Evolutionary conservation across 768 basidiomycete species (phyloP).

Genomic region (Pholiota microspora): DNA sequence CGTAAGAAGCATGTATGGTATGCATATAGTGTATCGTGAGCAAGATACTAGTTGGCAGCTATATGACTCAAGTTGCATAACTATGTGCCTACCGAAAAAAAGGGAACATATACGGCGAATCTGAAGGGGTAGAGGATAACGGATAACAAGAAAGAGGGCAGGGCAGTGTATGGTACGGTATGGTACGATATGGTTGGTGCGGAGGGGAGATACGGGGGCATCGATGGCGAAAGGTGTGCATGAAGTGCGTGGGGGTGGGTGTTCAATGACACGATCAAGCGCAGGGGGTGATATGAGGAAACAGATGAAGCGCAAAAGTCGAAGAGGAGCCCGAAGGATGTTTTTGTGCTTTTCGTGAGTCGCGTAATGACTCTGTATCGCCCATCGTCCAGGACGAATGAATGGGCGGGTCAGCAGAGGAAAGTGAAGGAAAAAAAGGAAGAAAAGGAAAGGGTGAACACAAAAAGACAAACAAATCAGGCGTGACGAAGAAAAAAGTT

Average conservation of each 20-base stretch:
- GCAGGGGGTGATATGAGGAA: slow-evolving; percentile 22
- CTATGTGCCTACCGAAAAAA: slow-evolving; percentile 36
- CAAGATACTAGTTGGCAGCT: slow-evolving; percentile 22
- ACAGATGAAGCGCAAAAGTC: slow-evolving; percentile 34
- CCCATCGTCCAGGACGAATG: slow-evolving; percentile 16
- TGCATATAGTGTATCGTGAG: slow-evolving; percentile 21
- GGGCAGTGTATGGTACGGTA: slow-evolving; percentile 18
- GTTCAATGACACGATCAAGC: slow-evolving; percentile 21
- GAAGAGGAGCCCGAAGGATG: slow-evolving; percentile 29
- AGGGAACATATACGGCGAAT: slow-evolving; percentile 19
- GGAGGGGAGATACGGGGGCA: slow-evolving; percentile 17
- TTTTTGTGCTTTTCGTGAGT: slow-evolving; percentile 46
- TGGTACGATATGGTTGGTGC: too few relatives aligned
- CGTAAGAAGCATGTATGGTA: slow-evolving; percentile 31
- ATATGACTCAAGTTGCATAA: slow-evolving; percentile 29
- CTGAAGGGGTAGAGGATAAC: slow-evolving; percentile 14
- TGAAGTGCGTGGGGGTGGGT: slow-evolving; percentile 20
- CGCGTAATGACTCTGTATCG: slow-evolving; percentile 5
- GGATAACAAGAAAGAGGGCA: slow-evolving; percentile 9
- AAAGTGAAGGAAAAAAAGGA: slow-evolving; percentile 32
- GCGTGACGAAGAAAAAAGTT: too few relatives aligned
- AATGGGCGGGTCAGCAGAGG: slow-evolving; percentile 12
- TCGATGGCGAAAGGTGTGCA: slow-evolving; percentile 8
- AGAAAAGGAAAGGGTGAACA: slow-evolving; percentile 24
- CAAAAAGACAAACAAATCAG: too few relatives aligned